A percentile compares a stretch with the other conserved stretches of the same genome.
phyloP scores from a whole-genome alignment of 306 rosid genomes.

The Pyrus communis region DNA sequence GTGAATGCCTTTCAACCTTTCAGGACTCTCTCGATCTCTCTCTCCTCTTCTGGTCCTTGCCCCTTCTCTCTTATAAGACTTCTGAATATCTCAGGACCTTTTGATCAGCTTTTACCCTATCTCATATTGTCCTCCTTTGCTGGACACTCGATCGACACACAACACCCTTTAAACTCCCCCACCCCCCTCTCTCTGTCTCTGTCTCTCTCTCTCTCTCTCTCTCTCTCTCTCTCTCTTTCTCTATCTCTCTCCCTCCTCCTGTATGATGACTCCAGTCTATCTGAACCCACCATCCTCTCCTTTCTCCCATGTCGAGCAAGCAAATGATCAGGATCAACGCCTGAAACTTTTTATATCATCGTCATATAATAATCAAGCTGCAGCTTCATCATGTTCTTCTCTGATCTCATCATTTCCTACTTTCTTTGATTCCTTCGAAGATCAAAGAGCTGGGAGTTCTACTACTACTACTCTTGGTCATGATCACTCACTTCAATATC shows the following conservation, averaged over 20 bases:
- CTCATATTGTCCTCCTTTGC: conserved; percentile 22
- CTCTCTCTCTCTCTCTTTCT: neutral
- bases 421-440: conserved; percentile 19
- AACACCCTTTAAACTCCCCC: neutral
- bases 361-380: neutral
- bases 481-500: conserved; percentile 9
- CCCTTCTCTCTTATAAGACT: conserved; percentile 15
- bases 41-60: conserved; percentile 15
- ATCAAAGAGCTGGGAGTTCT: conserved; percentile 23
- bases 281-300: conserved; percentile 40
- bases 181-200: neutral
- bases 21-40: neutral
- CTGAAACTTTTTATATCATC: conserved; percentile 24
- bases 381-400: conserved; percentile 26
- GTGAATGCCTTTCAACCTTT: conserved; percentile 38
- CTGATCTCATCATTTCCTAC: conserved; percentile 18
- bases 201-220: neutral
- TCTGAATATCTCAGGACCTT: conserved; percentile 6
- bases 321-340: conserved; percentile 21
- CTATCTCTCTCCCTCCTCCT: neutral
- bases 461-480: neutral
- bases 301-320: conserved; percentile 18
- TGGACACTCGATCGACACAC: conserved; percentile 5
- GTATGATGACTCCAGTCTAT: conserved; percentile 43
- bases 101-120: conserved; percentile 27